Evolutionary conservation across 1,284 basidiomycete genomes (phyloP).

Genomic region (Rhizoctonia solani): DNA sequence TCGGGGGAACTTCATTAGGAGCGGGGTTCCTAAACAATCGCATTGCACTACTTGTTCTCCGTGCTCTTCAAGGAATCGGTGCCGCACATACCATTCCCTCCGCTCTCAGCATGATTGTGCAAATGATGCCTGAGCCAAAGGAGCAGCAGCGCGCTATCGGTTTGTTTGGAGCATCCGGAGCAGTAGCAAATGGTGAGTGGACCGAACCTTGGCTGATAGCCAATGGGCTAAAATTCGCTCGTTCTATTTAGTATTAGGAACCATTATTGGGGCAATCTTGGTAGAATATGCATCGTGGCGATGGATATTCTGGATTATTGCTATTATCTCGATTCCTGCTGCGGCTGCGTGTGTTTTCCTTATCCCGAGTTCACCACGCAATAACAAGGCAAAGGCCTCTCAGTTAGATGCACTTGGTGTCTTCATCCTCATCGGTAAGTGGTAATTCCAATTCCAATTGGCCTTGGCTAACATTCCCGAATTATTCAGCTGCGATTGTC

Average conservation of each 20-base stretch:
- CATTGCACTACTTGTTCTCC: slow-evolving; percentile 34
- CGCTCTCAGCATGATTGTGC: slow-evolving; percentile 53
- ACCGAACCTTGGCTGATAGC: too few relatives aligned
- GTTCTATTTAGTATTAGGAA: slow-evolving; percentile 44
- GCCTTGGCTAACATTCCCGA: neutral
- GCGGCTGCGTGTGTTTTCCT: slow-evolving; percentile 47
- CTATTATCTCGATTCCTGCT: slow-evolving; percentile 49
- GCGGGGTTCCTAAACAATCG: slow-evolving; percentile 33
- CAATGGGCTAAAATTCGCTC: too few relatives aligned
- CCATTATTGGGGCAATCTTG: slow-evolving; percentile 47
- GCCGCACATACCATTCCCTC: slow-evolving; percentile 50
- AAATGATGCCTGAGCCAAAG: slow-evolving; percentile 51
- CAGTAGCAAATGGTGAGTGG: slow-evolving; percentile 51
- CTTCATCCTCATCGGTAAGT: slow-evolving; percentile 44
- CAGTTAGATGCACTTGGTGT: slow-evolving; percentile 46
- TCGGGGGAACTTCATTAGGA: slow-evolving; percentile 34
- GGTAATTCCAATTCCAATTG: neutral
- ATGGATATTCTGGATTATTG: slow-evolving; percentile 55
- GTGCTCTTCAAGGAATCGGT: slow-evolving; percentile 35
- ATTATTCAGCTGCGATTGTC: slow-evolving; percentile 44
- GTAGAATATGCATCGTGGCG: slow-evolving; percentile 50
- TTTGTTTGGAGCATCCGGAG: slow-evolving; percentile 53
- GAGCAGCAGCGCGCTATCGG: slow-evolving; percentile 55
- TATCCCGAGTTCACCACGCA: slow-evolving; percentile 43
- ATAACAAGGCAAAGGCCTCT: slow-evolving; percentile 40